Evolutionary conservation across 192 early-diverging fungal species (phyloP).

Genomic region (Coemansia sp.): DNA sequence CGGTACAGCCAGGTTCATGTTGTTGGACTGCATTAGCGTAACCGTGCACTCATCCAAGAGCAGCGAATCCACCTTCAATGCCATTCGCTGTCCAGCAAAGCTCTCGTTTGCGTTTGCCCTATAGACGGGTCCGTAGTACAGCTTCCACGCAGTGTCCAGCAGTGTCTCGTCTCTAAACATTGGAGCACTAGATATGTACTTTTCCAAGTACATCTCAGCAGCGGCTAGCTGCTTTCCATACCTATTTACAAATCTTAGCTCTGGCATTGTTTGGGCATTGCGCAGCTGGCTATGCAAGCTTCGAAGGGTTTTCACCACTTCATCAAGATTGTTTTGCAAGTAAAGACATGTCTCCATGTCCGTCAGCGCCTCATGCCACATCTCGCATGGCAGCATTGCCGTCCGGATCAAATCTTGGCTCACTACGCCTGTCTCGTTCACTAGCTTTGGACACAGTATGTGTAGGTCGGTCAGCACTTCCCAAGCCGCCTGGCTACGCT

Average conservation of each 20-base stretch:
- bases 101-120: too few relatives aligned
- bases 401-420: slow-evolving; percentile 96
- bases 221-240: slow-evolving; percentile 89
- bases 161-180: slow-evolving; percentile 73
- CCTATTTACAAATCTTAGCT: slow-evolving; percentile 91
- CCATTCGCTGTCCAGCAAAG: neutral
- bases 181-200: slow-evolving; percentile 56
- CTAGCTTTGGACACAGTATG: slow-evolving; percentile 73
- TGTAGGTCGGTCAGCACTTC: slow-evolving; percentile 93
- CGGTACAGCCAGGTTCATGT: slow-evolving; percentile 88
- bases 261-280: slow-evolving; percentile 85
- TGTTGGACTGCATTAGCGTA: slow-evolving; percentile 73
- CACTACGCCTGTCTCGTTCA: slow-evolving; percentile 88
- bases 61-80: neutral
- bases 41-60: slow-evolving; percentile 63
- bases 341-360: slow-evolving; percentile 83
- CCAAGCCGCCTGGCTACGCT: slow-evolving; percentile 67
- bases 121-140: slow-evolving; percentile 60
- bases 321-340: slow-evolving; percentile 71
- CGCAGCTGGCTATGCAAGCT: slow-evolving; percentile 75
- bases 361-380: slow-evolving; percentile 94
- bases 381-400: slow-evolving; percentile 93
- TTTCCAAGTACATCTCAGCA: slow-evolving; percentile 82
- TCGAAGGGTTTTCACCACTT: slow-evolving; percentile 85
- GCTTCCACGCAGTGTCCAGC: slow-evolving; percentile 91